Evolutionary conservation across 2,329 filamentous ascomycete species (phyloP).

Genomic region (Fusarium decemcellulare): DNA sequence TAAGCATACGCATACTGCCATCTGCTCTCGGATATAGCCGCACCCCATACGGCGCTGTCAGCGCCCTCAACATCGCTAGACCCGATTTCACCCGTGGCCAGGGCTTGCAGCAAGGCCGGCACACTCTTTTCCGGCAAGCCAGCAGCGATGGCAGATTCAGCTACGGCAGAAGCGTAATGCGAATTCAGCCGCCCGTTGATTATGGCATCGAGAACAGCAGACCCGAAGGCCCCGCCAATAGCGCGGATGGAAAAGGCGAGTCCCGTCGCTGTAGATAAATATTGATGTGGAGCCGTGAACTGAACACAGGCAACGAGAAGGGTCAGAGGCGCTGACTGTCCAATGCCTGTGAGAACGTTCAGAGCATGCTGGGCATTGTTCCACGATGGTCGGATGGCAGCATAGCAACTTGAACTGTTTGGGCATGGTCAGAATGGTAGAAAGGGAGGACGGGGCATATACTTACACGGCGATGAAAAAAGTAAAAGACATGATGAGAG

Average conservation of each 20-base stretch:
- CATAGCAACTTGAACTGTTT: conserved; percentile 12
- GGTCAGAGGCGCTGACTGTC: conserved; percentile 11
- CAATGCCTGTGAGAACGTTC: conserved; percentile 14
- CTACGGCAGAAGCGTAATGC: conserved; percentile 15
- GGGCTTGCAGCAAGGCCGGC: conserved; percentile 14
- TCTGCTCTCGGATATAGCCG: conserved; percentile 14
- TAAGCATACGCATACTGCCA: conserved; percentile 18
- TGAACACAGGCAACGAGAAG: conserved; percentile 18
- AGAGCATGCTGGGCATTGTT: conserved; percentile 11
- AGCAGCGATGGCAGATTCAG: conserved; percentile 3
- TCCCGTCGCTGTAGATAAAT: conserved; percentile 11
- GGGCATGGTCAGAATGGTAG: not conserved
- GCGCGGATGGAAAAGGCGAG: conserved; percentile 11
- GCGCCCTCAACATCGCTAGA: conserved; percentile 9
- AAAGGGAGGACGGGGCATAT: not conserved
- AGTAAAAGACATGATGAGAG: conserved; percentile 15
- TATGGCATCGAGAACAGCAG: conserved; percentile 18
- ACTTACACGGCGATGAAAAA: conserved; percentile 12
- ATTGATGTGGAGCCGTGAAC: conserved; percentile 12
- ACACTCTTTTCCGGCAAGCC: conserved; percentile 16
- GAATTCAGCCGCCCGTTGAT: conserved; percentile 9
- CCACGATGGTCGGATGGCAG: conserved; percentile 16
- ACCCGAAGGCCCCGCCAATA: conserved; percentile 16
- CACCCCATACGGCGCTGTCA: conserved; percentile 8
- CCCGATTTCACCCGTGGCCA: conserved; percentile 8